Base-by-base conservation (phyloP, 2,329 filamentous ascomycete species). In the Fusarium ramigenum region DNA sequence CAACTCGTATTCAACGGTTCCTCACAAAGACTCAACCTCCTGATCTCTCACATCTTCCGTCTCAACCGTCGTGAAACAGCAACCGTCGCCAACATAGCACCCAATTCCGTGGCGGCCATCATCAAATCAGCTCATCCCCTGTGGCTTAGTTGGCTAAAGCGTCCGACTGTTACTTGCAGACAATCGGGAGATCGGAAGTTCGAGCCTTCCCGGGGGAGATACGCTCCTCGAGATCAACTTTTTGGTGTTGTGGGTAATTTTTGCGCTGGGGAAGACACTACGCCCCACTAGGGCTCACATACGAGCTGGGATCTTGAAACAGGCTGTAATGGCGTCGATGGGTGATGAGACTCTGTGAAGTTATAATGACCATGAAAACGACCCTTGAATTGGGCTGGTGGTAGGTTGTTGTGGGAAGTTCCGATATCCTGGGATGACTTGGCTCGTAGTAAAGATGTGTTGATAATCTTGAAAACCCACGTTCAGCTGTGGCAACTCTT, bases 101-200 rank as follows among this genome's bases (percentile, higher is more conserved):
- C 12, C 44, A 23, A 69, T 18, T 19, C 9, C 30, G 4, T 16
- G 30, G 40, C 36, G 40, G 44, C 60, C 39, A 65, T 65, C 65
- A 65, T 69, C 65, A 49, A 59, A 65, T 64, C 65, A 69, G 46
- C 66, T 69, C 32, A 63, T 75, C 72, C 72, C 72, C 69, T 75
- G 72, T 74, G 72, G 72, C 72, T 74, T 74, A 74, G 72, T 75
- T 74, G 72, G 72, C 69, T 72, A 74, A 74, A 74, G 72, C 72
- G 72, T 74, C 72, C 72, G 72, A 74, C 72, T 74, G 72, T 74
- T 74, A 74, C 63, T 74, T 37, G 52, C 60, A 66, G 73, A 74
- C 73, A 75, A 78, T 78, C 76, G 75, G 73, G 75, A 78, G 76
- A 77, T 78, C 76, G 74, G 72, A 76, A 78, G 76, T 78, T 78